Conservation (phyloP, 2,329 filamentous ascomycete species). For the Dactylellina leptospora region DNA sequence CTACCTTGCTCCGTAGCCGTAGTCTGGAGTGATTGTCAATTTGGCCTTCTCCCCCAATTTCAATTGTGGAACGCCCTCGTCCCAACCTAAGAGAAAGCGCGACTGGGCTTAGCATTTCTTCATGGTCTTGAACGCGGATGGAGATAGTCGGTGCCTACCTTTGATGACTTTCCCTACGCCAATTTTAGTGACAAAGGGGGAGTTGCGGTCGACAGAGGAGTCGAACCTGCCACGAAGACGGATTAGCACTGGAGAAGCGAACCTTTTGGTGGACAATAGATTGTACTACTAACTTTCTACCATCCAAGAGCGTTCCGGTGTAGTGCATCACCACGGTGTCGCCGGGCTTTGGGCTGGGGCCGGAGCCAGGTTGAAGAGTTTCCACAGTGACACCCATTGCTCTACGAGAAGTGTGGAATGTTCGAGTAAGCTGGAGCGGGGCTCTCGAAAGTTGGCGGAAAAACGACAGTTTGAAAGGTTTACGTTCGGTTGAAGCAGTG, state of each 20-base stretch:
- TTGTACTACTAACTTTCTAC: conserved; percentile 66
- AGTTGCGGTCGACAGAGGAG: conserved; percentile 77
- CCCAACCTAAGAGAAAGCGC: conserved; percentile 73
- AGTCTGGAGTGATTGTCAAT: conserved; percentile 75
- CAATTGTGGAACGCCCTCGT: conserved; percentile 86
- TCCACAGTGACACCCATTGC: conserved; percentile 79
- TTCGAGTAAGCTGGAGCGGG: conserved; percentile 51
- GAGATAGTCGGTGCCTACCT: conserved; percentile 64
- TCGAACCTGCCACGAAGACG: too few relatives aligned
- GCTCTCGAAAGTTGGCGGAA: conserved; percentile 45
- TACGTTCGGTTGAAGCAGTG: not conserved
- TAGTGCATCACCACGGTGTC: conserved; percentile 88
- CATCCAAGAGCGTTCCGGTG: conserved; percentile 86
- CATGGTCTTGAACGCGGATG: too few relatives aligned
- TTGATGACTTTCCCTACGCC: conserved; percentile 85
- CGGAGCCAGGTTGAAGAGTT: conserved; percentile 69
- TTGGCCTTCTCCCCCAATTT: conserved; percentile 88
- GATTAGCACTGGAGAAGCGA: too few relatives aligned
- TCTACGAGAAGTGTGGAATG: conserved; percentile 45
- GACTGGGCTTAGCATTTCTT: too few relatives aligned
- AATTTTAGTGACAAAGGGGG: conserved; percentile 76
- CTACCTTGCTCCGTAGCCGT: conserved; percentile 43
- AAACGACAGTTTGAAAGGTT: conserved; percentile 38
- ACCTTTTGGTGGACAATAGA: too few relatives aligned
- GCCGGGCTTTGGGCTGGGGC: conserved; percentile 68